Base-by-base conservation (phyloP, 768 basidiomycete genomes). In the Sporobolomyces pararoseus region DNA sequence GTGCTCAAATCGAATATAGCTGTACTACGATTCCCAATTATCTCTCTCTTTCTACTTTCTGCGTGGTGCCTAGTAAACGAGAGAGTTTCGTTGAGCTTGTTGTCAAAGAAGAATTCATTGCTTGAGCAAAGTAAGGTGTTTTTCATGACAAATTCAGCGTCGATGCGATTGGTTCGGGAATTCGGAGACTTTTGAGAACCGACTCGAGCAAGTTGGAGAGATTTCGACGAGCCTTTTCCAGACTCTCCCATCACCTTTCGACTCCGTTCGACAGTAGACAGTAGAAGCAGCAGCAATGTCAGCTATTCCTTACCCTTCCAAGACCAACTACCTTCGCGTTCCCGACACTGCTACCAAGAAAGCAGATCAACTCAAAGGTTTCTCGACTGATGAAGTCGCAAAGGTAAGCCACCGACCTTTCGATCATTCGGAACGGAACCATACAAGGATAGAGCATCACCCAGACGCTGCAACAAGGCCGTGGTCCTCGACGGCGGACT, bases 251-350 rank as follows among this genome's bases (percentile, higher is more conserved):
- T 34, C 54, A 9, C 35, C 6, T 23, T 32, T 49, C 47, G 7
- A 10, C 7, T 23, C 3, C 55, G 16, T 32, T 23, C n/a, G 19
- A 12, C 37, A 5, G 12, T 37, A 6, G 2, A 46, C 58, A 29
- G 21, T 6, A 42, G 10, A 42, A 9, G 17, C 19, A 19, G 21
- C 52, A 59, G 13, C 23, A 42, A 55, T 49, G 60, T 29, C 42
- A 7, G 59, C 59, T 19, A 61, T 68, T 21, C 7, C 34, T 16
- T 35, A 32, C 34, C 59, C 59, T 29, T 62, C 59, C 66, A 50
- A 68, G 66, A 68, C 66, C 4, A 46, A 51, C 35, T 72, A 72
- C 71, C 58, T 61, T n/a, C 64, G 51, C 29, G 71, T 72, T 2
- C 65, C 66, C 32, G 44, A 46, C 21, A 68, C 71, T 46, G 71